Evolutionary conservation across 306 rosid genomes (phyloP).

Genomic region (Quercus dentata): DNA sequence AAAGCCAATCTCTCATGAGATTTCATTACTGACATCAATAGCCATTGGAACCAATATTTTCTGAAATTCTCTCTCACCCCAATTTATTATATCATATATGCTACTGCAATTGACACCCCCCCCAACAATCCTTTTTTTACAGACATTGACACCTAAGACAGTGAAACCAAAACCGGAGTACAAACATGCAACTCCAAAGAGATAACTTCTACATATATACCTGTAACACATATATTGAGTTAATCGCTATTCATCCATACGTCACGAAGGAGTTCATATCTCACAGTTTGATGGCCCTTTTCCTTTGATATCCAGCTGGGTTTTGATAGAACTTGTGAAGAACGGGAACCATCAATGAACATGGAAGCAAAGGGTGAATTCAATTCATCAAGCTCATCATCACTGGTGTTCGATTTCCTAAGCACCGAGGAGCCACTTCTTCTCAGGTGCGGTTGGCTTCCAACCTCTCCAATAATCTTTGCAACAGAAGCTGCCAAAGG

Average conservation of each 20-base stretch:
- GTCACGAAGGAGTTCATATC: slow-evolving; percentile 85
- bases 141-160: background rate
- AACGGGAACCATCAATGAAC: slow-evolving; percentile 32
- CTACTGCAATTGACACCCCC: background rate
- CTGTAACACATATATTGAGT: background rate
- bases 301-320: slow-evolving; percentile 42
- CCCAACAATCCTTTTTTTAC: background rate
- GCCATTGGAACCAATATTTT: no score
- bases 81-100: background rate
- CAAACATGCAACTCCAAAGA: slow-evolving; percentile 16
- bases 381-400: slow-evolving; percentile 90
- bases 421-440: slow-evolving; percentile 78
- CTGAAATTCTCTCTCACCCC: background rate
- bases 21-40: background rate
- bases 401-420: slow-evolving; percentile 87
- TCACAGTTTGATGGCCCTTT: slow-evolving; percentile 39
- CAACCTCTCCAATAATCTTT: slow-evolving; percentile 49
- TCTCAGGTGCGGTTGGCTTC: slow-evolving; percentile 58
- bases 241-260: slow-evolving; percentile 79
- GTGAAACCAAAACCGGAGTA: slow-evolving; percentile 1
- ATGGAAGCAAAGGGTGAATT: slow-evolving; percentile 72
- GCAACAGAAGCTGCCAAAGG: slow-evolving; percentile 57
- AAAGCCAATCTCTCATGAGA: background rate
- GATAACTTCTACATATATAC: background rate
- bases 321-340: slow-evolving; percentile 40